phyloP scores from a whole-genome alignment of 1,284 basidiomycete species.

The Hemileia vastatrix region DNA sequence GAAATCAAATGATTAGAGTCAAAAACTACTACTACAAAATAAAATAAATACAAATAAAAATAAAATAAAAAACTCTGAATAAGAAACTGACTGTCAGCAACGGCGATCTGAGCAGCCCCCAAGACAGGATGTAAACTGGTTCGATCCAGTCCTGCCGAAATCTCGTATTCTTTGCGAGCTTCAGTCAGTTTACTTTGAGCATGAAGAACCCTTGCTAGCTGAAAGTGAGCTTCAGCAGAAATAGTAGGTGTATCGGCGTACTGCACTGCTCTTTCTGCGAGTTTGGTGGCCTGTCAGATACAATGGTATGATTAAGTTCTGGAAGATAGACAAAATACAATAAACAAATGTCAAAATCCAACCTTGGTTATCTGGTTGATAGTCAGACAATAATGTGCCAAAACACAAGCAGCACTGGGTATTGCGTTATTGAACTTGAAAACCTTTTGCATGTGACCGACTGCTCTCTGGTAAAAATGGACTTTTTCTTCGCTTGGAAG shows the following conservation, averaged over 20 bases:
- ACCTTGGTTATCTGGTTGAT: constrained; percentile 48
- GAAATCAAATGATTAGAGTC: constrained; percentile 29
- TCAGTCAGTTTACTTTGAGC: constrained; percentile 54
- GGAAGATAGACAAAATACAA: background rate
- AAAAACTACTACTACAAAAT: constrained; percentile 3
- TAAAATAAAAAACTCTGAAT: constrained; percentile 48
- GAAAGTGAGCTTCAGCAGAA: constrained; percentile 66
- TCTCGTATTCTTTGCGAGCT: constrained; percentile 63
- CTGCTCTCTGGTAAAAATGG: constrained; percentile 49
- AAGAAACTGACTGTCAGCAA: constrained; percentile 16
- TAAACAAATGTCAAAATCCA: constrained; percentile 3
- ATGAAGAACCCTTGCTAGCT: constrained; percentile 67
- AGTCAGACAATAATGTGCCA: constrained; percentile 63
- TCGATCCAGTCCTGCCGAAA: constrained; percentile 62
- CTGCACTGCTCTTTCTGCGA: constrained; percentile 83
- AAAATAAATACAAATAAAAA: background rate
- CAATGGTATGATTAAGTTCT: background rate
- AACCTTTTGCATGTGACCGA: constrained; percentile 54
- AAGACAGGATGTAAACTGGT: constrained; percentile 67
- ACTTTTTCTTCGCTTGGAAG: constrained; percentile 56
- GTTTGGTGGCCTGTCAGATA: constrained; percentile 60
- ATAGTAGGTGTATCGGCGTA: constrained; percentile 74
- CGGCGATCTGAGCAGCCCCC: constrained; percentile 65
- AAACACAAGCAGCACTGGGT: constrained; percentile 64
- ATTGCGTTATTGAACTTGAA: constrained; percentile 67